phyloP scores from a whole-genome alignment of 1,139 yeast species.

The Hyphopichia buzzinii region DNA sequence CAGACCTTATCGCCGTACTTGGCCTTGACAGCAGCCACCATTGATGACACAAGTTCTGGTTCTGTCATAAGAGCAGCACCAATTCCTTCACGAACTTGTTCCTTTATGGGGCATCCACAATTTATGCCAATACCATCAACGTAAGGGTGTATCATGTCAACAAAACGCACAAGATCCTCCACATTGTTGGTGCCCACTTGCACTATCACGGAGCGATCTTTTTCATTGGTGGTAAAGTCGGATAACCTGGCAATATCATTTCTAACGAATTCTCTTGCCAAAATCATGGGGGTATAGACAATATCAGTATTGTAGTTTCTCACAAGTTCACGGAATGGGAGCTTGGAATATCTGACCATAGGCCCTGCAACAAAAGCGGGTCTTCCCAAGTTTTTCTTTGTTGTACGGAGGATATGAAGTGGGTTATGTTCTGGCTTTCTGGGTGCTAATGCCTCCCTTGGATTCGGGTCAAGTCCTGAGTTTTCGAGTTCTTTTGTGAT shows the following conservation, averaged over 20 bases:
- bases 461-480: background rate
- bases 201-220: constrained; percentile 72
- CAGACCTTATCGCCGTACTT: constrained; percentile 68
- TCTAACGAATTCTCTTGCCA: constrained; percentile 92
- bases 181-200: constrained; percentile 92
- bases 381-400: constrained; percentile 37
- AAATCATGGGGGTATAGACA: constrained; percentile 93
- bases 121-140: constrained; percentile 94
- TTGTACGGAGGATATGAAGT: constrained; percentile 44
- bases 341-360: constrained; percentile 93
- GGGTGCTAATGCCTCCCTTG: constrained; percentile 2
- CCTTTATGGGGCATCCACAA: constrained; percentile 97
- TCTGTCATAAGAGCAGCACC: constrained; percentile 93
- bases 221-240: constrained; percentile 77
- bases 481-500: background rate
- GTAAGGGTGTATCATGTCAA: constrained; percentile 83
- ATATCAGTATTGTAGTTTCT: constrained; percentile 76
- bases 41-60: constrained; percentile 73
- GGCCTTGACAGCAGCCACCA: constrained; percentile 81
- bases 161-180: constrained; percentile 78
- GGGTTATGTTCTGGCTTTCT: constrained; percentile 57
- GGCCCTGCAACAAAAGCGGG: constrained; percentile 89
- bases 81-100: constrained; percentile 92
- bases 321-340: constrained; percentile 83
- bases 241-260: constrained; percentile 75